Evolutionary conservation across 2,329 filamentous ascomycete species (phyloP).

Genomic region (Esteya vermicola): DNA sequence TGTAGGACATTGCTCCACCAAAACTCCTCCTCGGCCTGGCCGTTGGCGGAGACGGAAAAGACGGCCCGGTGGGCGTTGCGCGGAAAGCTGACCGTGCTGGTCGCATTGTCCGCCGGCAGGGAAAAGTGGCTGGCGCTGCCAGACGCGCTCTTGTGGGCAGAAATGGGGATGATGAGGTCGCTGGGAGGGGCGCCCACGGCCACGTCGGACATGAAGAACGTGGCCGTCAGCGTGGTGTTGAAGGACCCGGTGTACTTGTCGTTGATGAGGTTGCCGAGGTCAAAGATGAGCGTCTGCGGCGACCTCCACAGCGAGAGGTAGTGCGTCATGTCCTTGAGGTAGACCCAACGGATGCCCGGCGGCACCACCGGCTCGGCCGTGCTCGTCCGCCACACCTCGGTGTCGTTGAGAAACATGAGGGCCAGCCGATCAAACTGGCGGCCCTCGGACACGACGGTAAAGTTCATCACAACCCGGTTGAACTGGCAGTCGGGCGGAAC

Average conservation of each 20-base stretch:
- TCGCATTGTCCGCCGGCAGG: conserved; percentile 48
- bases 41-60: conserved; percentile 63
- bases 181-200: conserved; percentile 31
- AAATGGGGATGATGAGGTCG: conserved; percentile 55
- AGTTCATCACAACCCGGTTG: conserved; percentile 60
- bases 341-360: conserved; percentile 60
- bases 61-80: conserved; percentile 53
- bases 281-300: conserved; percentile 64
- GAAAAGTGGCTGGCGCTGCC: conserved; percentile 51
- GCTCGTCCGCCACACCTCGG: conserved; percentile 70
- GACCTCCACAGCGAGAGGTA: conserved; percentile 55
- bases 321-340: conserved; percentile 64
- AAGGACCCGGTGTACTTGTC: conserved; percentile 58
- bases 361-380: conserved; percentile 59
- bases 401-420: conserved; percentile 61
- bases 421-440: conserved; percentile 66
- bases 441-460: conserved; percentile 58
- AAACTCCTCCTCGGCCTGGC: conserved; percentile 65
- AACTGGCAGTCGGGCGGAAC: conserved; percentile 55
- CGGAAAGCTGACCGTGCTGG: conserved; percentile 46
- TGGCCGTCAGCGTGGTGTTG: conserved; percentile 61
- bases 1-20: conserved; percentile 72
- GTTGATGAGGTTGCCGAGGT: conserved; percentile 60
- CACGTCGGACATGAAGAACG: conserved; percentile 42
- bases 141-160: conserved; percentile 31